phyloP scores from a whole-genome alignment of 805 yeast species.

The Jamesozyma jinghongensis region DNA sequence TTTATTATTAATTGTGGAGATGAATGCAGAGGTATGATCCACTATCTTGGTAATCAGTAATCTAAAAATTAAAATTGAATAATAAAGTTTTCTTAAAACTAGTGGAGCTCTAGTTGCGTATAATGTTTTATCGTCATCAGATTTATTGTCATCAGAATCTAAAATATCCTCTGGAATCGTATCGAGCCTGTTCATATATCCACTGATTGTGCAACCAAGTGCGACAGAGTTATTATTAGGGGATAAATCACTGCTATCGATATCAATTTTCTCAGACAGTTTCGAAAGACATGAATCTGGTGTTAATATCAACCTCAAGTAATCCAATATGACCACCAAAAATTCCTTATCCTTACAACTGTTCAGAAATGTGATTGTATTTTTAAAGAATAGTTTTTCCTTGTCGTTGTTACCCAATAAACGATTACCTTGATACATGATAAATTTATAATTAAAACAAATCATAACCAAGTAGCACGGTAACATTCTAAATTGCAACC shows the following conservation, averaged over 20 bases:
- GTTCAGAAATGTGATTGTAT: not conserved
- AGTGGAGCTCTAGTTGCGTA: too few relatives aligned
- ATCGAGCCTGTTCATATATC: conserved; percentile 14
- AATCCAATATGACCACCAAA: not conserved
- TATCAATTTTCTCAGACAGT: not conserved
- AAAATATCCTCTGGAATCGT: conserved; percentile 12
- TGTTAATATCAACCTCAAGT: not conserved
- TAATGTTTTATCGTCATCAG: too few relatives aligned
- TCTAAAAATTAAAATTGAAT: not conserved
- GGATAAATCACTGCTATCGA: not conserved
- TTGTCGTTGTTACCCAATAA: not conserved
- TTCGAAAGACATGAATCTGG: too few relatives aligned
- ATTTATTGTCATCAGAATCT: too few relatives aligned
- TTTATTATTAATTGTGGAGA: too few relatives aligned
- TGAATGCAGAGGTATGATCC: too few relatives aligned
- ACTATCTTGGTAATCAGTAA: not conserved
- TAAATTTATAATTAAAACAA: not conserved
- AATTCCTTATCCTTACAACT: not conserved
- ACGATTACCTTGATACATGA: not conserved
- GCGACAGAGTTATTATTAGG: not conserved
- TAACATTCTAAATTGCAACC: not conserved
- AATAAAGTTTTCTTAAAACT: not conserved
- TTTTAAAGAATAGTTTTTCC: not conserved
- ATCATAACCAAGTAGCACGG: not conserved
- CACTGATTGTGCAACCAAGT: conserved; percentile 16